A percentile compares a stretch with the other conserved stretches of the same genome.
phyloP scores from a whole-genome alignment of 2,329 filamentous ascomycete genomes.

The Alternaria brassicicola region DNA sequence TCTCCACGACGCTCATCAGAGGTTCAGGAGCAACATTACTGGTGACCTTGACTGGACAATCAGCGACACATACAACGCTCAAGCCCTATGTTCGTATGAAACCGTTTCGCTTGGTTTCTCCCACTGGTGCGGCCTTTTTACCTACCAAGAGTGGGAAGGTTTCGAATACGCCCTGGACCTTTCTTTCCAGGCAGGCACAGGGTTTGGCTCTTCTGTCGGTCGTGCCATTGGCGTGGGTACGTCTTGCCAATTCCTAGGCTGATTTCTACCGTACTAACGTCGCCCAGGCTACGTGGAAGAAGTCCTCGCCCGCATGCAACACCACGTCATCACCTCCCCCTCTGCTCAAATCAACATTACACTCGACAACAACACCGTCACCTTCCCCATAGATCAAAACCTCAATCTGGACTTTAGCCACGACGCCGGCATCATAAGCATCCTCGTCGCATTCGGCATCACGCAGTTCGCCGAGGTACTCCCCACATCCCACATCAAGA shows the following conservation, averaged over 20 bases:
- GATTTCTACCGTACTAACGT: constrained; percentile 1
- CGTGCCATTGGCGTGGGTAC: constrained; percentile 72
- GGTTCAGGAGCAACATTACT: constrained; percentile 61
- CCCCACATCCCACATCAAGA: constrained; percentile 60
- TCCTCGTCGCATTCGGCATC: constrained; percentile 75
- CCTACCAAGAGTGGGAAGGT: constrained; percentile 73
- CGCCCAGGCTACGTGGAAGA: constrained; percentile 64
- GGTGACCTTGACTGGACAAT: constrained; percentile 46
- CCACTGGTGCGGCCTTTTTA: constrained; percentile 75
- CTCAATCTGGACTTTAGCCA: constrained; percentile 81
- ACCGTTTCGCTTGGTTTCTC: constrained; percentile 78
- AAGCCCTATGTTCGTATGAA: constrained; percentile 78
- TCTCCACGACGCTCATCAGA: constrained; percentile 66
- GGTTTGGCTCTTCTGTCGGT: constrained; percentile 68
- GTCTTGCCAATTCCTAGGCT: constrained; percentile 47
- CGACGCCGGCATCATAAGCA: constrained; percentile 73
- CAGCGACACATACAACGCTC: constrained; percentile 62
- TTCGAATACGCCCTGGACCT: constrained; percentile 76
- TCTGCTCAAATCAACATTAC: constrained; percentile 65
- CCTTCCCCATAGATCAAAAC: constrained; percentile 75
- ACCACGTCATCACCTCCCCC: constrained; percentile 60
- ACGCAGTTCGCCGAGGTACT: constrained; percentile 69
- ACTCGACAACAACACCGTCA: constrained; percentile 68
- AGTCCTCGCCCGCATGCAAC: constrained; percentile 71
- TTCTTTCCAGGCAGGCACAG: constrained; percentile 65